Evolutionary conservation across 106 monocot genomes (phyloP), one percentile per base, ranked within the genome.

Genomic region (Platanthera guangdongensis): DNA sequence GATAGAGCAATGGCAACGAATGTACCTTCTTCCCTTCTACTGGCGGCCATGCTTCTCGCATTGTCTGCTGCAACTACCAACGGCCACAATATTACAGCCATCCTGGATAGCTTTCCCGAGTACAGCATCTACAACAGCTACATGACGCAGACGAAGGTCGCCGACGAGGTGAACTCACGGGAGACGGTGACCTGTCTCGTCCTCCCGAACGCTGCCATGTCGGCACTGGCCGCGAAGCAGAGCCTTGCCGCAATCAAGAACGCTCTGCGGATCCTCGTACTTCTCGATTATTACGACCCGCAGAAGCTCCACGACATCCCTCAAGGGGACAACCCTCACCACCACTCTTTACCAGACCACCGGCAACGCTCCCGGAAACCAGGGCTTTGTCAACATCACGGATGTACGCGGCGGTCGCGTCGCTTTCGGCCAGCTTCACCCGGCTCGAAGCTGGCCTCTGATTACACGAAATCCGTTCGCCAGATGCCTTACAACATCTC

Each of bases 301-400:
- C 52, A 76, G 16, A 96, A 96, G 87, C 93, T 96, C 77, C 95
- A 89, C 77, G 74, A 76, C 82, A 74, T 93, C 75, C 76, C 87
- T 63, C 55, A 71, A 21, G 90, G n/a, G 90, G 67, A 75, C 83
- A n/a, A 88, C 89, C 68, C 47, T 55, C 79, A 86, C 90, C 51
- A 89, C 91, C 59, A 90, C 92, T 3, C 89, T 96, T 69, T 86
- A 85, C 79, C 92, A 96, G 78, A 89, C 95, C 82, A 93, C 90
- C 18, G 95, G 92, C 47, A 80, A 87, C 57, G 87, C 83, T 50
- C 68, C 78, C 11, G 88, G 88, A 51, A 87, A 93, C 82, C 72
- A 81, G 16, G 93, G 93, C 15, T 90, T 86, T 85, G 87, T 93
- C 80, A 96, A 93, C 85, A 88, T 93, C 76, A 96, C 90, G 71